Evolutionary conservation across 805 yeast species (phyloP), one percentile per base, ranked within the genome.

Genomic region (Blastobotrys robertii): DNA sequence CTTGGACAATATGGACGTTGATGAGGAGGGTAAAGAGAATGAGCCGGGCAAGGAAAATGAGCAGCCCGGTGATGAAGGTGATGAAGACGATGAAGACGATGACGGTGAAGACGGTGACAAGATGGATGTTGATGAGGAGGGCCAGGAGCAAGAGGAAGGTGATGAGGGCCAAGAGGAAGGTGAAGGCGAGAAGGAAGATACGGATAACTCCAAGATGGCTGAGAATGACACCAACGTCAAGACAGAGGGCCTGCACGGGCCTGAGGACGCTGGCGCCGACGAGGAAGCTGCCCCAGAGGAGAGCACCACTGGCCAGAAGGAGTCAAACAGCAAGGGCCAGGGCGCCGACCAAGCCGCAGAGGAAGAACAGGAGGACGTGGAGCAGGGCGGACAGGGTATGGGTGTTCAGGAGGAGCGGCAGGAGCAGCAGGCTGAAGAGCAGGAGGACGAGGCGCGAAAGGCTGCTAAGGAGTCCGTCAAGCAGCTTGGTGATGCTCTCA

Each of bases 391-490:
- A 2, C 84, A 83, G 61, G 92, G 90, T 2, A 73, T 83, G 41
- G 92, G 84, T 57, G 92, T 83, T 49, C 84, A 84, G 60, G 83
- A 83, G 87, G 94, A 84, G 56, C 85, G 84, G 59, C 92, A 83
- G 55, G 86, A 85, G 60, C 84, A 82, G 7, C 69, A 75, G 47
- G 84, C 80, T 5, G 74, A 51, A n/a, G 78, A 64, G 7, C 74
- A 73, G 1, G 80, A 81, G 41, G 87, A 81, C 52, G 50, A 51
- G n/a, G 50, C 48, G n/a, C 60, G 59, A 5, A 59, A 64, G 12
- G 57, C 53, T n/a, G 62, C 62, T 30, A 59, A 59, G 16, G 65
- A 86, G 53, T 77, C 94, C 0, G 68, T 90, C 63, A 84, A 84
- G 59, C 87, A 87, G 58, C 70, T 92, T 10, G 97, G 98, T 41